Conservation (phyloP, 2,329 filamentous ascomycete species). For the Ascochyta pisi region DNA sequence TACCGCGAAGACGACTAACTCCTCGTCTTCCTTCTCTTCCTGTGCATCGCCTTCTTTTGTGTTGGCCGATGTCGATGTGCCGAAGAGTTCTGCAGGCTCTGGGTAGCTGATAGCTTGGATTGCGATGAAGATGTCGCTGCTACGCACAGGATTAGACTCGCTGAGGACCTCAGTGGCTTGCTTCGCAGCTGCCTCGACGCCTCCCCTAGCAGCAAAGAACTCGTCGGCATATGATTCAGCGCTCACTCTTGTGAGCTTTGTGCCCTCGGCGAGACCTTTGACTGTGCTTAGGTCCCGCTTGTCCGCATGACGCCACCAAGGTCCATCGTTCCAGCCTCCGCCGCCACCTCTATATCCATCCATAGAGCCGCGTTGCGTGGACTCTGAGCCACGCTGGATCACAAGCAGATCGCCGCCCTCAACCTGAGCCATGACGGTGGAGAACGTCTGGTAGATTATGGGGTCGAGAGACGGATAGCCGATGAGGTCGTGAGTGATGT, state of each 20-base stretch:
- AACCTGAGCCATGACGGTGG: conserved; percentile 97
- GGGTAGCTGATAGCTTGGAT: conserved; percentile 82
- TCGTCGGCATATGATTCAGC: conserved; percentile 88
- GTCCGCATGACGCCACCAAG: conserved; percentile 85
- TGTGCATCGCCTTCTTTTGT: conserved; percentile 62
- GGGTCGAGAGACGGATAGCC: conserved; percentile 95
- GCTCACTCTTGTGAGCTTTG: conserved; percentile 86
- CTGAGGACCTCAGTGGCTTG: conserved; percentile 79
- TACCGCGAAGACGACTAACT: conserved; percentile 75
- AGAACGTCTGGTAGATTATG: conserved; percentile 89
- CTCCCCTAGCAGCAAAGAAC: conserved; percentile 79
- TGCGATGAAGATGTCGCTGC: conserved; percentile 93
- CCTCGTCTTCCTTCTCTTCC: conserved; percentile 64
- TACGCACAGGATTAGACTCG: conserved; percentile 87
- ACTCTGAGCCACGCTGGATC: conserved; percentile 90
- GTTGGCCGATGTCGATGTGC: conserved; percentile 61
- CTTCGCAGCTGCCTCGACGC: conserved; percentile 79
- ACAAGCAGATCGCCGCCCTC: conserved; percentile 95
- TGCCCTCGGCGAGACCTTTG: conserved; percentile 82
- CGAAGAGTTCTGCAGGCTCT: conserved; percentile 71
- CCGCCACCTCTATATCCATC: conserved; percentile 63
- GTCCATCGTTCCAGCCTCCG: conserved; percentile 87
- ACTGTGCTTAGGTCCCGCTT: conserved; percentile 81
- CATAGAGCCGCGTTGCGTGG: conserved; percentile 70
- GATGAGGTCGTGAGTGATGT: conserved; percentile 94